Base-by-base conservation (phyloP, 768 basidiomycete species). In the Calocybe cyanea region DNA sequence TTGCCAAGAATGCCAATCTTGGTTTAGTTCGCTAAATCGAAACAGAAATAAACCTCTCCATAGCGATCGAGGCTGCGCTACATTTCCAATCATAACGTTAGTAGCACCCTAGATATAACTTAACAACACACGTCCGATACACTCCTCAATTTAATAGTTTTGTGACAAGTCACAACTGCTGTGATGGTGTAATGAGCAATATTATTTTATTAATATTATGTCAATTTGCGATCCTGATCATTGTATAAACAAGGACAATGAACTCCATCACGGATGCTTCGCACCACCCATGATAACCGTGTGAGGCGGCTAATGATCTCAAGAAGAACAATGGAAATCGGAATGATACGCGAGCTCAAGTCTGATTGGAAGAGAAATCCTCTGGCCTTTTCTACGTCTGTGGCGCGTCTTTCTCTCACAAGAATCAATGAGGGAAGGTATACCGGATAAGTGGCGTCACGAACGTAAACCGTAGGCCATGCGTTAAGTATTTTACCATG, bases 361-460 rank as follows among this genome's bases (percentile, higher is more conserved):
- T 63, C 56, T 62, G 56, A 62, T 61, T 61, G 51, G 61, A 61
- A 61, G 46, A 48, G 50, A 46, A 30, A 45, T 17, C 25, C 39
- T 42, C 46, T 38, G 46, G 38, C 48, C 34, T 35, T 35, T 48
- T 49, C 50, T 35, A 53, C 53, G 51, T 59, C 58, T 58, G 60
- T 61, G 63, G 65, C 62, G 63, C 62, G 49, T 47, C 53, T 51
- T 52, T 57, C 49, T 52, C 57, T 53, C 50, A 51, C 51, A 60
- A 45, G 49, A 54, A 51, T 54, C 54, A 54, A 40, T 41, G 30
- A 45, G 50, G 52, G 54, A 52, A 60, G 58, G 45, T 28, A 63
- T 55, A 59, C 67, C 69, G 68, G 68, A 66, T 62, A 60, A 68
- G 71, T 68, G 71, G 68, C 69, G 69, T 68, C 53, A 58, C 25